Evolutionary conservation across 2,329 filamentous ascomycete species (phyloP), one percentile per base, ranked within the genome.

Genomic region (Pestalotiopsis fici): DNA sequence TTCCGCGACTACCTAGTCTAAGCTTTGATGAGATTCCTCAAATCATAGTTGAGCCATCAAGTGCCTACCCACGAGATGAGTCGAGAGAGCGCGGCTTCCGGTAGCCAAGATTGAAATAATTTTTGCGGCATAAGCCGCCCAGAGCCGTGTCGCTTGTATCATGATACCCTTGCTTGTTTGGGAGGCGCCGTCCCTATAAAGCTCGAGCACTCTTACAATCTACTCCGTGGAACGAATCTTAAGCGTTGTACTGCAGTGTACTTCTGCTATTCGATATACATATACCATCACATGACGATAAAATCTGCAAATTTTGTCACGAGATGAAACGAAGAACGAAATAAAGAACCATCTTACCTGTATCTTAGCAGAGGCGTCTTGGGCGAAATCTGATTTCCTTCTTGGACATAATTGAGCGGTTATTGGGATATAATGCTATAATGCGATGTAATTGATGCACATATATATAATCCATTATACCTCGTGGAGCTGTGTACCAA

Each of bases 21-120:
- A 81, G 82, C 60, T 78, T 89, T 37, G 73, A 76, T 21, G 75
- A 25, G 3, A 76, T 90, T 28, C 88, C 88, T 3, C 83, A 85
- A 70, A 90, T 90, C 73, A 83, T 89, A 28, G 84, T 89, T 60
- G 85, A 90, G 72, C 85, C 85, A n/a, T 85, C 82, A 27, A 83
- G 79, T 54, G 79, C 80, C 4, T 74, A 74, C 62, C 78, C 80
- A 18, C 50, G 66, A 35, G 63, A 65, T 27, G n/a, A 25, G 9
- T 64, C 61, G 39, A 27, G 25, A 28, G 61, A 64, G 15, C 39
- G 61, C 23, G 28, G 31, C 35, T 43, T 60, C 28, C 27, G 23
- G 55, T 57, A 13, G 23, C 23, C 23, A 15, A 15, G 27, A 57
- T 23, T 15, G 11, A 31, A 15, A 31, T 25, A 56, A n/a, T 15